phyloP scores from a whole-genome alignment of 768 basidiomycete genomes.

The Pholiota microspora region DNA sequence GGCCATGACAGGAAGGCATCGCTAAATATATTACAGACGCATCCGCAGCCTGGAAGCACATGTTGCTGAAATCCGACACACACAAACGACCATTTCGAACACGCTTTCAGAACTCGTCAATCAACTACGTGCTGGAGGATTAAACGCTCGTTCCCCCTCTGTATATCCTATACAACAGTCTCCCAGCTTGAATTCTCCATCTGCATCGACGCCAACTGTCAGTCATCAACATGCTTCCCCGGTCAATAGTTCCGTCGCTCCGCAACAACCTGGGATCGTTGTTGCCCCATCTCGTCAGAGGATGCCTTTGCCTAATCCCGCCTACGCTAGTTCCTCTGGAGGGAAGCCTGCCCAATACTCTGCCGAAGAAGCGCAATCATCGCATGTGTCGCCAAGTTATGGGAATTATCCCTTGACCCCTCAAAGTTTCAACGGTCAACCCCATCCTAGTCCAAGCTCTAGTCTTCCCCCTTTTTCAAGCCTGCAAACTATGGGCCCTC shows the following conservation, averaged over 20 bases:
- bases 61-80: constrained; percentile 77
- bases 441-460: constrained; percentile 40
- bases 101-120: constrained; percentile 78
- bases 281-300: constrained; percentile 29
- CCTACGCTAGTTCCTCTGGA: constrained; percentile 34
- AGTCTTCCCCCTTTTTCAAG: constrained; percentile 72
- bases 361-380: constrained; percentile 40
- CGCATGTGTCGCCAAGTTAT: constrained; percentile 41
- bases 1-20: background rate
- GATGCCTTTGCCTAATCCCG: constrained; percentile 33
- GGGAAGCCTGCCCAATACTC: constrained; percentile 27
- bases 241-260: constrained; percentile 28
- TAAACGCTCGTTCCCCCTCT: constrained; percentile 62
- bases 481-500: constrained; percentile 55
- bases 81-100: constrained; percentile 73
- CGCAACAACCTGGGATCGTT: constrained; percentile 23
- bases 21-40: constrained; percentile 52
- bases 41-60: constrained; percentile 87
- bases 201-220: constrained; percentile 48
- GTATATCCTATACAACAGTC: constrained; percentile 59
- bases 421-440: constrained; percentile 33
- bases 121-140: constrained; percentile 62
- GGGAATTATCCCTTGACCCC: constrained; percentile 35
- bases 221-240: constrained; percentile 43
- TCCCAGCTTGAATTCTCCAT: constrained; percentile 62